Base-by-base conservation (phyloP, 108 stramenopile genomes). In the Pseudonitzschia pungens region DNA sequence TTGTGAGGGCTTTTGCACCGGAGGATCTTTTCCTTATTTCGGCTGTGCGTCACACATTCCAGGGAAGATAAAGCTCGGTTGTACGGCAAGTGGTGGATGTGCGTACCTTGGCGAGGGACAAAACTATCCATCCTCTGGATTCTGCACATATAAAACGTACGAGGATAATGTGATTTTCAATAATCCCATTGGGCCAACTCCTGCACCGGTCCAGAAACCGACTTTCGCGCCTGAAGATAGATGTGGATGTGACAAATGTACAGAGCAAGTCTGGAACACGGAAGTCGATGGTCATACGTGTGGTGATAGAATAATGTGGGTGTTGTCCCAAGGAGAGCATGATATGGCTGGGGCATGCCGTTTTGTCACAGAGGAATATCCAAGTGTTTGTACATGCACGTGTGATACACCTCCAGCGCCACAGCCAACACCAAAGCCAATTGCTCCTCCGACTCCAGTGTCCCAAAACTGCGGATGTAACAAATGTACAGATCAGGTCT, bases 81-180 rank as follows among this genome's bases (percentile, higher is more conserved):
- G 53, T 53, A 22, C 0, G 6, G 0, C 1, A 0, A 0, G 22
- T 53, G 53, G 53, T 53, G 53, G 75, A 8, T 81, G 80, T 48
- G 24, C 18, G 40, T 81, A 81, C 56, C 54, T 81, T 16, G 29
- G 20, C 10, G 58, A 69, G 20, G 72, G 72, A 5, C 26, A 81
- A 40, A 29, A 72, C 24, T 76, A 73, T 33, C 69, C 79, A 26
- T 29, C 26, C 58, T 21, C 29, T 32, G 52, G 60, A 29, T 74
- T 77, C 40, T 81, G 80, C 51, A 77, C 77, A 6, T 81, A 74
- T 57, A 81, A 76, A 67, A 32, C 60, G 21, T 62, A 62, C 32
- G 36, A 36, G 36, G 26, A 21, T 8, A 62, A 4, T n/a, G 60
- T 26, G 31, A 32, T 33, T 29, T 62, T 33, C n/a, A n/a, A 7